phyloP scores from a whole-genome alignment of 495 filamentous ascomycete genomes.

The Bombardia bombarda region DNA sequence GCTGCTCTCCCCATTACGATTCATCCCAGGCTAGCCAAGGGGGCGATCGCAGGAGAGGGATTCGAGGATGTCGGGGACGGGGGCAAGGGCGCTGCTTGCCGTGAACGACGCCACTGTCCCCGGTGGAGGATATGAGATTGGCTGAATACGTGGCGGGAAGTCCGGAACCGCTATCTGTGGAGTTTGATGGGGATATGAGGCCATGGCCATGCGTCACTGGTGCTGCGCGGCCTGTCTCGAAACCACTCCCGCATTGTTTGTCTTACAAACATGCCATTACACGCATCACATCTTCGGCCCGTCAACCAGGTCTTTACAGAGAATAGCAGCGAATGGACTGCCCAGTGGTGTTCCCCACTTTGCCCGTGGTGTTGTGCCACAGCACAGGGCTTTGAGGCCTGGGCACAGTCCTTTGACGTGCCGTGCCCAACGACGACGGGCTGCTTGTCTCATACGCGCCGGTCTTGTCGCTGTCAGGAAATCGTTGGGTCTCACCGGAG shows the following conservation, averaged over 20 bases:
- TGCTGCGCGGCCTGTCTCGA: conserved; percentile 14
- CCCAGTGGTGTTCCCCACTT: conserved; percentile 8
- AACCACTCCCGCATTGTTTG: conserved; percentile 14
- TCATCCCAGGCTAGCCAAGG: conserved; percentile 1
- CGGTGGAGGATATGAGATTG: not conserved
- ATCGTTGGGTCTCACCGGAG: conserved; percentile 12
- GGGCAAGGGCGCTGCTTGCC: not conserved
- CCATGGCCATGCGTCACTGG: not conserved
- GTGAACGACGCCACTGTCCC: not conserved
- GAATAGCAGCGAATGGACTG: not conserved
- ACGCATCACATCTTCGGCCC: conserved; percentile 15
- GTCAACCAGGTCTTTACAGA: conserved; percentile 8
- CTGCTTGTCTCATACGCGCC: conserved; percentile 15
- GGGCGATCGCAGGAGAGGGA: conserved; percentile 2
- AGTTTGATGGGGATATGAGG: not conserved
- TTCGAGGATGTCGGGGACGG: not conserved
- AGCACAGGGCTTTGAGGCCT: not conserved
- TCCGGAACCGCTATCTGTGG: not conserved
- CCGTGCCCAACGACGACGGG: conserved; percentile 8
- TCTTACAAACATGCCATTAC: conserved; percentile 24
- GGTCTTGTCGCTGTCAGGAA: conserved; percentile 9
- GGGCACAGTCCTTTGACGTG: conserved; percentile 9
- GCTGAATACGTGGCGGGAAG: conserved; percentile 9
- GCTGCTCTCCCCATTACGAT: conserved; percentile 9
- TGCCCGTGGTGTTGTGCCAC: conserved; percentile 14